Base-by-base conservation (phyloP, 2,329 filamentous ascomycete species). In the Aurifilum marmelostoma region DNA sequence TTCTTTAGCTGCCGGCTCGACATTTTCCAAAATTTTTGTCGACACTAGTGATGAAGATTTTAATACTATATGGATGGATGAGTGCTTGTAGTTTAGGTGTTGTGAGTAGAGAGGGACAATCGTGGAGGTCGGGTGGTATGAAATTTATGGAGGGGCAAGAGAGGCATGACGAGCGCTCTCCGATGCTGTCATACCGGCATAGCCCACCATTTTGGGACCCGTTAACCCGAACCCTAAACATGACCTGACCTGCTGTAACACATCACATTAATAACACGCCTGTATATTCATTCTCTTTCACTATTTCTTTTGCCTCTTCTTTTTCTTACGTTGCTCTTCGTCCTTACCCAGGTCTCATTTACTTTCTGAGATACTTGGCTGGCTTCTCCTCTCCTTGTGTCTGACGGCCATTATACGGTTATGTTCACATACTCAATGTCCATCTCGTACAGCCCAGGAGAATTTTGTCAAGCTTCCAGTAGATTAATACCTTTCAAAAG, bases 1-100 rank as follows among this genome's bases (percentile, higher is more conserved):
- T 84, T 86, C 60, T 84, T 83, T 58, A 87, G 75, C 72, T 87
- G 84, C 61, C 84, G 78, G 67, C 79, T 85, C 27, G 84, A 86
- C 84, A 87, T 87, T 9, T 54, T 16, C 29, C 2, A 52, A 37
- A 76, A 32, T 47, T 29, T 1, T 5, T 59, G n/a, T 29, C n/a
- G 16, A n/a, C 50, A 21, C 32, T 3, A 37, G 37, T 5, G n/a
- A 43, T 27, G 34, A 21, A 9, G 12, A 29, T 3, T 18, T 12
- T 3, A 24, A 8, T 39, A n/a, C 0, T 5, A 21, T 43, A n/a
- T n/a, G 43, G 7, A 0, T n/a, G 43, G 9, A 9, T 9, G n/a
- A 21, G 18, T 32, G 41, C 27, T 21, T 21, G 41, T 32, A 32
- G 61, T 6, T 63, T 34, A 8, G 34, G 11, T 24, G 14, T 60